phyloP scores from a whole-genome alignment of 345 rosid species.

The Psidium friedrichsthalianum region DNA sequence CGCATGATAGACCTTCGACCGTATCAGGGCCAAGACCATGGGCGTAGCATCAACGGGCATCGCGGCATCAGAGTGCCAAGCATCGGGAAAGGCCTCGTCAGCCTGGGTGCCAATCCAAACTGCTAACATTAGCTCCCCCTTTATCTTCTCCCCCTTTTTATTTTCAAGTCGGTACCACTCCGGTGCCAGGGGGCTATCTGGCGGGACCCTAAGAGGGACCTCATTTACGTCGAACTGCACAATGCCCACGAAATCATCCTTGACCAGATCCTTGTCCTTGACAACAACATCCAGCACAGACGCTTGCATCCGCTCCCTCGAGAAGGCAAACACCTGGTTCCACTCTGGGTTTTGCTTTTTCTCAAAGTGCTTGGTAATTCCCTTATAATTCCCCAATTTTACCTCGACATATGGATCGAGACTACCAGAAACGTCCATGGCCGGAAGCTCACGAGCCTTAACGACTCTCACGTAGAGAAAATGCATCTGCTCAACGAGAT shows the following conservation, averaged over 20 bases:
- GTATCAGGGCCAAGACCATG: constrained; percentile 37
- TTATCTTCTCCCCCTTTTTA: constrained; percentile 71
- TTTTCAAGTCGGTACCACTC: constrained; percentile 92
- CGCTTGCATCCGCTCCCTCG: constrained; percentile 91
- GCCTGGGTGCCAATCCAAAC: constrained; percentile 99
- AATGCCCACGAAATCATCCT: constrained; percentile 83
- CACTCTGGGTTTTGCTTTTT: constrained; percentile 85
- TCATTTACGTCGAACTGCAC: constrained; percentile 76
- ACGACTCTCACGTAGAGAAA: constrained; percentile 90
- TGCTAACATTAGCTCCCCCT: constrained; percentile 92
- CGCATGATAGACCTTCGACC: constrained; percentile 93
- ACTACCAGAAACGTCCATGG: constrained; percentile 83
- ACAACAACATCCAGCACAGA: constrained; percentile 72
- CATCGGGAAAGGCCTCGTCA: constrained; percentile 95
- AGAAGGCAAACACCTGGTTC: constrained; percentile 96
- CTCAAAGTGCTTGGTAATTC: constrained; percentile 85
- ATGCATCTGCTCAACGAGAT: constrained; percentile 95
- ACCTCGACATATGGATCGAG: constrained; percentile 94
- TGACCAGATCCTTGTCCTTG: constrained; percentile 81
- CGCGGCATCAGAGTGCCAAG: constrained; percentile 99
- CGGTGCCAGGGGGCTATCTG: constrained; percentile 95
- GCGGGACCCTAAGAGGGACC: constrained; percentile 89
- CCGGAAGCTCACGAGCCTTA: constrained; percentile 92
- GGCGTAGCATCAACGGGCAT: constrained; percentile 57
- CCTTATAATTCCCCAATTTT: constrained; percentile 83